Evolutionary conservation across 305 asterid species (phyloP).

Genomic region (Plantago lanceolata): DNA sequence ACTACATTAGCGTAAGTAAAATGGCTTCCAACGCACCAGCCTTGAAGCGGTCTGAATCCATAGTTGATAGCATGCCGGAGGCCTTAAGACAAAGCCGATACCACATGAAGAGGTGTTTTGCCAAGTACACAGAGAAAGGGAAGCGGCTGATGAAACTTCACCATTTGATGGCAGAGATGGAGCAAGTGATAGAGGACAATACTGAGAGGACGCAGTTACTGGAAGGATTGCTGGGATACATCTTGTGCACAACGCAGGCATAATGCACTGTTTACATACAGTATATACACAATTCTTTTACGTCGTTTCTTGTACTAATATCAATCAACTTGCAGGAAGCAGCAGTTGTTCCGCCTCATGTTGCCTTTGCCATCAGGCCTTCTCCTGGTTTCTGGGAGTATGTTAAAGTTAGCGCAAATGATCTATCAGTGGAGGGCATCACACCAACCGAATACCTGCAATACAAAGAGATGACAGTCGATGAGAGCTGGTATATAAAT

Average conservation of each 20-base stretch:
- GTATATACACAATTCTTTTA: neutral
- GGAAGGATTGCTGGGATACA: constrained; percentile 83
- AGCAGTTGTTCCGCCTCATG: constrained; percentile 73
- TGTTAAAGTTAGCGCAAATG: constrained; percentile 68
- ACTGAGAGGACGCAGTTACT: constrained; percentile 57
- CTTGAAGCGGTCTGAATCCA: constrained; percentile 59
- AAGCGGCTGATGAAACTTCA: constrained; percentile 59
- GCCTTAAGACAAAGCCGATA: constrained; percentile 79
- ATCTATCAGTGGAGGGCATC: constrained; percentile 73
- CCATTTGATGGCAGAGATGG: constrained; percentile 71
- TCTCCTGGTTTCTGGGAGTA: constrained; percentile 91
- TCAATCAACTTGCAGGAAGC: constrained; percentile 55
- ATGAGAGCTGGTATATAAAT: constrained; percentile 58
- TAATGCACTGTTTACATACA: neutral
- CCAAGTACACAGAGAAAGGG: constrained; percentile 64
- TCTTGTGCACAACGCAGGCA: constrained; percentile 85
- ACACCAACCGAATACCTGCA: constrained; percentile 68
- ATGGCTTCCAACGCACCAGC: constrained; percentile 50
- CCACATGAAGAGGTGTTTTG: constrained; percentile 86
- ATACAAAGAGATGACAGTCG: constrained; percentile 66
- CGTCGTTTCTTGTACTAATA: constrained; percentile 6
- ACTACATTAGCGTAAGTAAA: neutral
- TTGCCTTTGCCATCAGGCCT: constrained; percentile 71
- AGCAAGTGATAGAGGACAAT: constrained; percentile 60
- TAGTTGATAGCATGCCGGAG: constrained; percentile 81